phyloP scores from a whole-genome alignment of 1,284 basidiomycete genomes.

The Puccinia triticina region DNA sequence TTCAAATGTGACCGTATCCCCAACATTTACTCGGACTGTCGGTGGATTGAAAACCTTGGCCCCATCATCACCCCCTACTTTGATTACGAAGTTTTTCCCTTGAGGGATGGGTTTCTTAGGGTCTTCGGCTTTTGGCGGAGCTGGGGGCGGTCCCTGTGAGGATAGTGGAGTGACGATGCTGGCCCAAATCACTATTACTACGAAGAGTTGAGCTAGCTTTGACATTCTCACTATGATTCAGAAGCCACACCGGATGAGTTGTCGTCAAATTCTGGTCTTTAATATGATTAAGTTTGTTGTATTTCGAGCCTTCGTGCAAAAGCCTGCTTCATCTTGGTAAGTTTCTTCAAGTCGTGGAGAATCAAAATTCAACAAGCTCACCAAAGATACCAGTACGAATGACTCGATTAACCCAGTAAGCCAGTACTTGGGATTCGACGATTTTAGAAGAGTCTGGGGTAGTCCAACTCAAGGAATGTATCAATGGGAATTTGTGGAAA shows the following conservation, averaged over 20 bases:
- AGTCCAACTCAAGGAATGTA: background rate
- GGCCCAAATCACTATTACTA: slow-evolving; percentile 11
- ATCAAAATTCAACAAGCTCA: background rate
- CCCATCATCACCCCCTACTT: background rate
- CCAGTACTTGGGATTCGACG: slow-evolving; percentile 16
- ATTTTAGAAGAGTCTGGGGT: background rate
- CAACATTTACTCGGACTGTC: slow-evolving; percentile 16
- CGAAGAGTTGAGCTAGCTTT: background rate
- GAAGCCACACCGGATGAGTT: too few relatives aligned
- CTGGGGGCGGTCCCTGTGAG: slow-evolving; percentile 15
- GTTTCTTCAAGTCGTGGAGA: background rate
- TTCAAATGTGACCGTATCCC: slow-evolving; percentile 39
- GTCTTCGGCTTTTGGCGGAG: background rate
- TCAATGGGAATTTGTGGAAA: background rate
- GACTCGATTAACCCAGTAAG: slow-evolving; percentile 10
- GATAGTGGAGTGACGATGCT: slow-evolving; percentile 12
- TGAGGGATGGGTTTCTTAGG: slow-evolving; percentile 1
- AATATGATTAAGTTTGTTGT: background rate
- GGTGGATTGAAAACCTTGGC: slow-evolving; percentile 11
- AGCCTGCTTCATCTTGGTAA: background rate
- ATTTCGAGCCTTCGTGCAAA: background rate
- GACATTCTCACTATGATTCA: background rate
- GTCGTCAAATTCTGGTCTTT: background rate
- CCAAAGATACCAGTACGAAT: background rate
- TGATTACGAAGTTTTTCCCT: slow-evolving; percentile 20